Evolutionary conservation across 306 rosid species (phyloP), one percentile per base, ranked within the genome.

Genomic region (Prunus fruticosa): DNA sequence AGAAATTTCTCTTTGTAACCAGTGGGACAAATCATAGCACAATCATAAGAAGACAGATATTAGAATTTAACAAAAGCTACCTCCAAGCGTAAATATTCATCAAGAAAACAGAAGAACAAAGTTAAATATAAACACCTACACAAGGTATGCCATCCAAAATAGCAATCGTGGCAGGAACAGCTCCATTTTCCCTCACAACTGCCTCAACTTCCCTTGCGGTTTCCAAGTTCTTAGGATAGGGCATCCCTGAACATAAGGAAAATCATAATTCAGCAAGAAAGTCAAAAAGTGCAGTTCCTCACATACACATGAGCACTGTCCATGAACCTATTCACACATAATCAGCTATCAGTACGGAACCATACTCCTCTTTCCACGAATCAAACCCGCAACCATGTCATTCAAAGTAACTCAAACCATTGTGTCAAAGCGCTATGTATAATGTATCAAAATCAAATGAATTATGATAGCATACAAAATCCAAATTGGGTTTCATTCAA

Each of bases 151-250:
- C 98, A 80, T 90, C 93, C 82, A 94, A 83, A 84, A 94, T 91
- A 46, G 98, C 98, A 78, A 92, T 71, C 78, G 98, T 94, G 38
- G 98, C 98, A 54, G 98, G 97, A 90, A 92, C 92, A 20, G 98
- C 96, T 57, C 97, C 97, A 3, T 90, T 90, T 68, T 81, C 79
- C 78, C 93, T 89, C 67, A 94, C 92, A 34, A 89, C 80, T 18
- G 85, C 81, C 78, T 94, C 98, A 32, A 94, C 95, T 81, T 90
- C 91, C 84, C 75, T 89, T 2, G 97, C 98, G 23, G 97, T 94
- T 81, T 89, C 88, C 80, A 91, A 80, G 86, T 91, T 94, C 75
- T 87, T 87, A 25, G 98, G 97, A 89, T 90, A 91, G 16, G 98
- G 98, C 97, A 94, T 94, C 77, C 98, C 98, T 93, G 69, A 65